Evolutionary conservation across 345 rosid species (phyloP).

Genomic region (Xanthoceras sorbifolium): DNA sequence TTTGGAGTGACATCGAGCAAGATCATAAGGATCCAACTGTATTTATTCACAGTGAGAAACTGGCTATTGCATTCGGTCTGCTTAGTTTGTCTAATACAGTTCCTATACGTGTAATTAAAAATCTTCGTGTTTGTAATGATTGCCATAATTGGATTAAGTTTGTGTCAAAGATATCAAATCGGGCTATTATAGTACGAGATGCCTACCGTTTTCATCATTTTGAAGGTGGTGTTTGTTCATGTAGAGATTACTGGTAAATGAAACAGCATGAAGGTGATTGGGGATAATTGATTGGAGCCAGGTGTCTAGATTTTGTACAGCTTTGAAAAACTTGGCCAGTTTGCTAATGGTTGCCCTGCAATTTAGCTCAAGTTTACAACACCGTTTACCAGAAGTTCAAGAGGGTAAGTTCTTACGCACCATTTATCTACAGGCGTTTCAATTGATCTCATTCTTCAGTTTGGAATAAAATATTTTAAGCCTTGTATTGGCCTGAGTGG

Average conservation of each 20-base stretch:
- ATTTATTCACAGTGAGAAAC: slow-evolving; percentile 74
- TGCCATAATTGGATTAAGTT: slow-evolving; percentile 87
- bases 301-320: background rate
- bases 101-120: slow-evolving; percentile 80
- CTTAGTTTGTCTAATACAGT: slow-evolving; percentile 58
- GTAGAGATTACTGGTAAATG: slow-evolving; percentile 76
- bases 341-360: background rate
- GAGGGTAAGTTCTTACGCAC: background rate
- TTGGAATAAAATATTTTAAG: background rate
- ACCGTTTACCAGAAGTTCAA: background rate
- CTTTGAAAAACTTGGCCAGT: background rate
- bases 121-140: slow-evolving; percentile 76
- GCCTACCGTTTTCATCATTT: slow-evolving; percentile 86
- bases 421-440: background rate
- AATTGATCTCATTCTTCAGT: no score
- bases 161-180: slow-evolving; percentile 70
- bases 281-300: background rate
- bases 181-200: slow-evolving; percentile 67
- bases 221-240: slow-evolving; percentile 72
- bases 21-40: slow-evolving; percentile 51
- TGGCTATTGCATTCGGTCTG: slow-evolving; percentile 80
- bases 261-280: background rate
- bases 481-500: background rate
- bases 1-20: slow-evolving; percentile 56
- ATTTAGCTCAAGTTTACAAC: background rate